Base-by-base conservation (phyloP, 2,329 filamentous ascomycete genomes). In the Emericellopsis atlantica region DNA sequence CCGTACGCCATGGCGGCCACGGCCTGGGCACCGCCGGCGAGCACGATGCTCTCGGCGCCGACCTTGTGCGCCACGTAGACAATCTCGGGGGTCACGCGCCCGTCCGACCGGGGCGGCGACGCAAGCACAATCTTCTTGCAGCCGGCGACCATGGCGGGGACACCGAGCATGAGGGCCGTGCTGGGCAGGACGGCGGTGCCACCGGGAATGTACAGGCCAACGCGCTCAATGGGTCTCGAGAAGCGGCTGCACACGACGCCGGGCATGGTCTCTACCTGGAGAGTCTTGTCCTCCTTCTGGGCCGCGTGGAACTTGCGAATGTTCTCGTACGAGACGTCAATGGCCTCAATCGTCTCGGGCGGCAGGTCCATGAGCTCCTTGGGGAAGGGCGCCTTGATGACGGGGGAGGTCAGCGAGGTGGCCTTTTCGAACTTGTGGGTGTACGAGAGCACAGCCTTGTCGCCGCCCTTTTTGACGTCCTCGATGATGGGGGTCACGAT, bases 371-470 rank as follows among this genome's bases (percentile, higher is more conserved):
- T 96, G 36, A 96, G 69, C 44, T 80, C 76, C 49, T 80, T 64
- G 1, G 87, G 81, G 68, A 95, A 98, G 0, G 92, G 92, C 1
- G 92, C 90, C 54, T 79, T 83, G 47, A 98, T 70, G 12, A 98
- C 88, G 0, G 90, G 87, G 1, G 88, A 90, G 12, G 78, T 92
- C 44, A 98, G 69, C 3, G 85, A 90, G 1, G 86, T 94, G 1
- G 90, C 92, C 66, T 90, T 95, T 58, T 98, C 92, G 51, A 98
- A 98, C 61, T 93, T 95, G 73, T 95, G 89, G 1, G 92, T 96
- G 61, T 95, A 96, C 39, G 84, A 82, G 36, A 98, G 73, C 21
- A 98, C 72, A 4, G 87, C 89, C 52, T 82, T 82, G 62, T 98
- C 92, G 40, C 92, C 92, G 29, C 84, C 78, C 35, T 76, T 72